These are phyloP conservation scores for Candida nonsorbophila DNA, from an alignment of 805 yeast species.

Conservation along the genomic window DNA sequence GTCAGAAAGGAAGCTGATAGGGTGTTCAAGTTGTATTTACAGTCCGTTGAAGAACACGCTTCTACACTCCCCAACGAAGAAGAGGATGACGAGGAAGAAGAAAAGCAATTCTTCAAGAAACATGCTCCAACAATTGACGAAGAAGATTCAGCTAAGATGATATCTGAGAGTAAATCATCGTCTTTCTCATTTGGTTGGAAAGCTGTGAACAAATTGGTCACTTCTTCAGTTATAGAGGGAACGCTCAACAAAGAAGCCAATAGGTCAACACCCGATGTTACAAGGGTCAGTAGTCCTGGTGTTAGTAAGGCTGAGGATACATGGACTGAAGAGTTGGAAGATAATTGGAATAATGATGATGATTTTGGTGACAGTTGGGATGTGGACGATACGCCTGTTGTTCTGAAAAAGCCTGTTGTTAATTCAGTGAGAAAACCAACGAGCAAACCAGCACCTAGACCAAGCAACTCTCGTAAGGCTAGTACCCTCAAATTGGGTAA, in stretches of 20 bases:
- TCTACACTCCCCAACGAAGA: constrained; percentile 25
- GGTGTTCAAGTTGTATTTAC: constrained; percentile 55
- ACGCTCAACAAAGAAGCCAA: constrained; percentile 24
- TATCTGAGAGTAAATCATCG: constrained; percentile 6
- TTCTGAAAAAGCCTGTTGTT: too few species aligned
- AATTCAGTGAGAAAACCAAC: too few species aligned
- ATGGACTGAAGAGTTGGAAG: constrained; percentile 17
- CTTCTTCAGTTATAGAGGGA: constrained; percentile 24
- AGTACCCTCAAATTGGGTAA: background rate
- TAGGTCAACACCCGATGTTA: constrained; percentile 30
- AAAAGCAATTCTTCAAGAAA: constrained; percentile 29
- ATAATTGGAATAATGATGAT: constrained; percentile 21
- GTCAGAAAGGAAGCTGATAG: constrained; percentile 71
- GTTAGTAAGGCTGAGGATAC: constrained; percentile 9
- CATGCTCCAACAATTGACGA: constrained; percentile 12
- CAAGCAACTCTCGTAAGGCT: background rate
- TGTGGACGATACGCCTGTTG: too few species aligned
- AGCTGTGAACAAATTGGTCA: constrained; percentile 29
- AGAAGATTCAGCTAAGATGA: constrained; percentile 4
- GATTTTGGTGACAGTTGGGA: constrained; percentile 30
- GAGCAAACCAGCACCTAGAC: background rate
- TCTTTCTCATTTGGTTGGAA: constrained; percentile 30
- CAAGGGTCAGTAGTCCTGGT: constrained; percentile 13
- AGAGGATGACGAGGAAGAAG: constrained; percentile 35
- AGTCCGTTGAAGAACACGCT: constrained; percentile 34